A percentile compares a stretch with the other conserved stretches of the same genome.
Evolutionary conservation across 257 asterid genomes (phyloP).

Genomic region (Solanum raphanifolium): DNA sequence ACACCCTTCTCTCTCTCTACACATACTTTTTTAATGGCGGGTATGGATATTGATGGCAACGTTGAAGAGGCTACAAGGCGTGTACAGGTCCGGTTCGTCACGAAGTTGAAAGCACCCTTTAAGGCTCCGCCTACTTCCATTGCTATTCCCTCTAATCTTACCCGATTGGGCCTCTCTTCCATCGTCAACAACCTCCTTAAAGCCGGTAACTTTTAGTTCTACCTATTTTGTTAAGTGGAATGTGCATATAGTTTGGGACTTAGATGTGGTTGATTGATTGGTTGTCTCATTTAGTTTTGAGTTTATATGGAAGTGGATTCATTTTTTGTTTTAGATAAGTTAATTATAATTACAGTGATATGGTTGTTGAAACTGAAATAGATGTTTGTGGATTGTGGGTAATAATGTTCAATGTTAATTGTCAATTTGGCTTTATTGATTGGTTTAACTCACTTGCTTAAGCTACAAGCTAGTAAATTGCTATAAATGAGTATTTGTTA

Average conservation of each 20-base stretch:
- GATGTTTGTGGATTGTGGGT: background rate
- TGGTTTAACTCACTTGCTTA: background rate
- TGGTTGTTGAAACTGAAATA: background rate
- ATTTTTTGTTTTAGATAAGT: background rate
- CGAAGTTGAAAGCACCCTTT: constrained; percentile 52
- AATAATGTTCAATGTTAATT: background rate
- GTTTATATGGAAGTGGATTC: background rate
- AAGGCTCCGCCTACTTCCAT: constrained; percentile 44
- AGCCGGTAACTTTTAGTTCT: constrained; percentile 24
- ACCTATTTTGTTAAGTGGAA: background rate
- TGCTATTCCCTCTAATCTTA: constrained; percentile 66
- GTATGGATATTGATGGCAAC: constrained; percentile 44
- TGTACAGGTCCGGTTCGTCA: constrained; percentile 65
- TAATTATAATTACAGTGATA: background rate
- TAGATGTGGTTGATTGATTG: background rate
- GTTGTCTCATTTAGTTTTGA: background rate
- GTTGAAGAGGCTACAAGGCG: constrained; percentile 39
- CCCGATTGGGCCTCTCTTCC: constrained; percentile 62
- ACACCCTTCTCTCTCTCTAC: background rate
- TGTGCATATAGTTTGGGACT: background rate
- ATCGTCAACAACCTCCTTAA: constrained; percentile 58
- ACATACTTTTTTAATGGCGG: background rate
- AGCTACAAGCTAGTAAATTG: background rate
- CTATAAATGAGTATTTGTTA: background rate
- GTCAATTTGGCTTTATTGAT: background rate